A percentile compares a stretch with the other conserved stretches of the same genome.
phyloP scores from a whole-genome alignment of 202 grass and related monocot genomes.

The Digitaria exilis region DNA sequence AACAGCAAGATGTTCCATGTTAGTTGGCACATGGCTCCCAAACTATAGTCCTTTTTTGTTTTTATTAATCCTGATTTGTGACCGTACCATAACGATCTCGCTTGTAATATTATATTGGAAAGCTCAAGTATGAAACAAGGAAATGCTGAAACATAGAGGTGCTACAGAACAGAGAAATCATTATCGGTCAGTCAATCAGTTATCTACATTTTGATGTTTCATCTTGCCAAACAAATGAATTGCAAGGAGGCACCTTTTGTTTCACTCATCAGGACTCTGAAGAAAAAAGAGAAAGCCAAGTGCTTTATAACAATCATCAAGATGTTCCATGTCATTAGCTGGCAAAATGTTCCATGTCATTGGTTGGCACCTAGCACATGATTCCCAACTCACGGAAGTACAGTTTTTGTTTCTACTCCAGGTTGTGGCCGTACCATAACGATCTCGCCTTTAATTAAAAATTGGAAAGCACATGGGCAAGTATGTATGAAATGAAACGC shows the following conservation, averaged over 20 bases:
- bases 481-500: neutral
- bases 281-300: too few species aligned
- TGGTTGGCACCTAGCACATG: neutral
- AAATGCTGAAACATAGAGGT: neutral
- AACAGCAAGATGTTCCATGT: neutral
- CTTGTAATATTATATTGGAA: neutral
- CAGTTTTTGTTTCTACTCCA: neutral
- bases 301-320: too few species aligned
- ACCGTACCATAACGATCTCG: neutral
- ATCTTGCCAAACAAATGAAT: too few species aligned
- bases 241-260: too few species aligned
- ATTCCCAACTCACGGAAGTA: slow-evolving; percentile 22
- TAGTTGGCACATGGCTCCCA: slow-evolving; percentile 31
- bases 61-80: neutral
- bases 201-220: too few species aligned
- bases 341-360: too few species aligned
- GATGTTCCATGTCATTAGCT: too few species aligned
- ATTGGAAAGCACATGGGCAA: neutral
- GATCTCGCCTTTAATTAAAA: neutral
- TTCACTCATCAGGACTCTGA: too few species aligned
- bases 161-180: slow-evolving; percentile 12
- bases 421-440: neutral
- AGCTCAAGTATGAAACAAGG: neutral
- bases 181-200: too few species aligned
- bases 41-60: neutral